Conservation (phyloP, 2,329 filamentous ascomycete genomes). For the Cladophialophora yegresii region DNA sequence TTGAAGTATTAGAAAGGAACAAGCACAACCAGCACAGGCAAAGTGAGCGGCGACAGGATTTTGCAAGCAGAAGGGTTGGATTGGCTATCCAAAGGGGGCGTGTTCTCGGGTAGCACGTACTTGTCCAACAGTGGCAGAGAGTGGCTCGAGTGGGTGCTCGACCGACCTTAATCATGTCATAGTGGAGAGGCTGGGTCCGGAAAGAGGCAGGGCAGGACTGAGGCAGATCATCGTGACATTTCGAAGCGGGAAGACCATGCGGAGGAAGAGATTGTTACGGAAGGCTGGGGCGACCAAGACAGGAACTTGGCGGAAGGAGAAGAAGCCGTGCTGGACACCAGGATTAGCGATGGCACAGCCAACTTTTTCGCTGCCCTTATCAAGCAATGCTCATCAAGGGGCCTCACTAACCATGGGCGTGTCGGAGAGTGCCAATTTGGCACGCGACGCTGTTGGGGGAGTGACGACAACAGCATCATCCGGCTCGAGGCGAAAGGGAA, state of each 20-base stretch:
- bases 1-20: not conserved
- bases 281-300: constrained; percentile 11
- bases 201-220: not conserved
- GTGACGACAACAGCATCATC: constrained; percentile 1
- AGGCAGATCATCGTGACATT: constrained; percentile 16
- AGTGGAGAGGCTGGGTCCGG: constrained; percentile 12
- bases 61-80: not conserved
- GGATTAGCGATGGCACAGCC: constrained; percentile 3
- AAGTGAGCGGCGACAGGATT: constrained; percentile 20
- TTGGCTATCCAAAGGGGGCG: constrained; percentile 6
- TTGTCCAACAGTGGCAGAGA: not conserved
- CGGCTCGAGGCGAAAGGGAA: not conserved
- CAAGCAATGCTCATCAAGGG: not conserved
- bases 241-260: not conserved
- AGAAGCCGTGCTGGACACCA: not conserved
- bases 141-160: constrained; percentile 1
- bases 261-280: not conserved
- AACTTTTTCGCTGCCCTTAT: not conserved
- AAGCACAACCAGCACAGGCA: constrained; percentile 2
- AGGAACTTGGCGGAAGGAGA: constrained; percentile 1
- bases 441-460: constrained; percentile 1
- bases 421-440: constrained; percentile 5
- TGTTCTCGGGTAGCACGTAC: not conserved
- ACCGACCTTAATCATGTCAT: constrained; percentile 20
- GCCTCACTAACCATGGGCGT: not conserved